Percentiles rank a stretch among this genome's conserved stretches.
These are phyloP conservation scores for Gentiana dahurica DNA, from an alignment of 257 asterid genomes.

Conservation along the genomic window DNA sequence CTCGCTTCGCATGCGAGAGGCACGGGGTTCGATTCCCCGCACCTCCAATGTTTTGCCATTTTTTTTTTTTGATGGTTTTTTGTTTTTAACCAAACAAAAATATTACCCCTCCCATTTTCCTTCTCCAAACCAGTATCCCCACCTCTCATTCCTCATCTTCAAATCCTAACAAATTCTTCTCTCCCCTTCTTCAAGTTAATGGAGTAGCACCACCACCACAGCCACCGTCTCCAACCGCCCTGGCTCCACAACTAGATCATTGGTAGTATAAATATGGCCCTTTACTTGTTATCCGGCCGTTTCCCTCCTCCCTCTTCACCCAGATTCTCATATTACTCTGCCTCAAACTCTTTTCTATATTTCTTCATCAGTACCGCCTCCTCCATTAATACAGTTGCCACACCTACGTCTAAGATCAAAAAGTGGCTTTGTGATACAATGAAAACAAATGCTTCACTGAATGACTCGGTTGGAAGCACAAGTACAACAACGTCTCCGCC, in stretches of 20 bases:
- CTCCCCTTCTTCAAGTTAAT: neutral
- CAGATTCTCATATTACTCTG: constrained; percentile 8
- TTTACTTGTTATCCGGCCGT: constrained; percentile 32
- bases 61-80: neutral
- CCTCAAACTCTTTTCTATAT: constrained; percentile 11
- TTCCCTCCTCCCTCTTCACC: constrained; percentile 18
- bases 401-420: too few relatives aligned
- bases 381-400: neutral
- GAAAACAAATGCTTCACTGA: constrained; percentile 13
- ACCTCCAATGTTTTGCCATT: constrained; percentile 32
- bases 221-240: neutral
- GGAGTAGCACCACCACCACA: neutral
- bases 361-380: constrained; percentile 23
- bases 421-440: constrained; percentile 3
- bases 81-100: neutral
- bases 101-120: neutral
- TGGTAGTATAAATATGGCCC: constrained; percentile 27
- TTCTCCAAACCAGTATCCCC: too few relatives aligned
- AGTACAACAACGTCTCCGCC: constrained; percentile 15
- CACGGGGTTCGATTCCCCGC: constrained; percentile 99
- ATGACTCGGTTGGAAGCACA: constrained; percentile 13
- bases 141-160: constrained; percentile 59
- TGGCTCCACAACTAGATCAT: neutral
- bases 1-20: constrained; percentile 99
- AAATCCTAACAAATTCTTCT: neutral